Base-by-base conservation (phyloP, 1,284 basidiomycete species). In the Tilletiopsis washingtonensis region DNA sequence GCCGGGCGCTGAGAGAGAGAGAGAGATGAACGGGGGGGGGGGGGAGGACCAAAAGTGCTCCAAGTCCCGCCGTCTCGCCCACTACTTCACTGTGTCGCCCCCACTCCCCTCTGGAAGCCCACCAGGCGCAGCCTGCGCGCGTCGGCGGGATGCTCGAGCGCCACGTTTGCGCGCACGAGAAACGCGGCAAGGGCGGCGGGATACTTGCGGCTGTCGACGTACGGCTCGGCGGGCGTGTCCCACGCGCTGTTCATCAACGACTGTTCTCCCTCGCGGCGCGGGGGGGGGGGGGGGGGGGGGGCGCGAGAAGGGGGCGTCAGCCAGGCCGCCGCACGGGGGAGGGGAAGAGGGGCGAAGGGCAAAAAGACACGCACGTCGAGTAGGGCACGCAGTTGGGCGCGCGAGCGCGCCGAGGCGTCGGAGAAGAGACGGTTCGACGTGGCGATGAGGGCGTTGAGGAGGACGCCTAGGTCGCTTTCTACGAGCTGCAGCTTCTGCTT, bases 121-220 rank as follows among this genome's bases (percentile, higher is more conserved):
- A 42, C 37, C 7, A 47, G 46, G 11, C 32, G 19, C 39, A 47
- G 12, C 20, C 17, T 47, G 6, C 37, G 17, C n/a, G 39, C 17
- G 25, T 47, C 46, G 21, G 23, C 23, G 39, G 46, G 46, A 25
- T 47, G 46, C 24, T 47, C 46, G 3, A 47, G 17, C 14, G 46
- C 46, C 17, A 47, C 24, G 24, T 47, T 47, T 11, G 46, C 46
- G 20, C 46, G 37, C 15, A 47, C n/a, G 12, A 47, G 46, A n/a
- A 47, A 38, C 5, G 29, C 19, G 19, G 24, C 34, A 7, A 47
- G 26, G 9, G 46, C 38, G n/a, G 39, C 34, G 12, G 37, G 15
- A 25, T 24, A 47, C 11, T 6, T 11, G 5, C 39, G 12, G n/a
- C 14, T 21, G n/a, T 47, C 38, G 11, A 47, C 46, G 9, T 38